Evolutionary conservation across 2,329 filamentous ascomycete genomes (phyloP), one percentile per base, ranked within the genome.

Genomic region (Pseudogymnoascus sp.): DNA sequence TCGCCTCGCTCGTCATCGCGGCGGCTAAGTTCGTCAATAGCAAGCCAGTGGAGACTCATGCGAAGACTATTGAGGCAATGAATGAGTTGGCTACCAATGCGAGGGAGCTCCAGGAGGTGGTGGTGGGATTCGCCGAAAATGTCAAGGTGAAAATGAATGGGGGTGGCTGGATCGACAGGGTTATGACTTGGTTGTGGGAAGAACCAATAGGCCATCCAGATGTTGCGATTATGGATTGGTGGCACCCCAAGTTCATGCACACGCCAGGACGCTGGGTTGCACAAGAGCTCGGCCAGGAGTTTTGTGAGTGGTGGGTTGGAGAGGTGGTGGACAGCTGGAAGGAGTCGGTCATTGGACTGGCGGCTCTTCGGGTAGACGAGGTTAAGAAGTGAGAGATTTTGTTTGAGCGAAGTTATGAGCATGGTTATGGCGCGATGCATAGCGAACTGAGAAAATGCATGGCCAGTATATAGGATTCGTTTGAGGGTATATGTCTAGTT

Each of bases 141-240:
- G 63, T 71, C 5, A 59, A 59, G 8, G 63, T 66, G 10, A 68
- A 68, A 2, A 60, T 73, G 35, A 68, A 71, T 60, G 71, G 72
- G 37, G 67, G 71, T 15, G 71, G 71, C 3, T 72, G 69, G 70
- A 72, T 73, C 57, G 71, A 73, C 60, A 68, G 63, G 41, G 66
- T 71, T 9, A 35, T 47, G 60, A 40, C 33, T 41, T 60, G 37
- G 59, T 13, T 60, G 8, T 33, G 31, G 57, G 57, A 59, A 33
- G 57, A 40, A 15, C 57, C 57, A 39, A 33, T 40, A 11, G 35
- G 35, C 35, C 11, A 41, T 10, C 59, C 58, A 59, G 9, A 59
- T 59, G 33, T 44, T 31, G 58, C 2, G 10, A 37, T 59, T 24
- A 54, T 54, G 47, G 47, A 54, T 7, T 54, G 47, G 47, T 54